These are phyloP conservation scores for Pythium oligandrum DNA, from an alignment of 352 stramenopile species.

Conservation along the genomic window DNA sequence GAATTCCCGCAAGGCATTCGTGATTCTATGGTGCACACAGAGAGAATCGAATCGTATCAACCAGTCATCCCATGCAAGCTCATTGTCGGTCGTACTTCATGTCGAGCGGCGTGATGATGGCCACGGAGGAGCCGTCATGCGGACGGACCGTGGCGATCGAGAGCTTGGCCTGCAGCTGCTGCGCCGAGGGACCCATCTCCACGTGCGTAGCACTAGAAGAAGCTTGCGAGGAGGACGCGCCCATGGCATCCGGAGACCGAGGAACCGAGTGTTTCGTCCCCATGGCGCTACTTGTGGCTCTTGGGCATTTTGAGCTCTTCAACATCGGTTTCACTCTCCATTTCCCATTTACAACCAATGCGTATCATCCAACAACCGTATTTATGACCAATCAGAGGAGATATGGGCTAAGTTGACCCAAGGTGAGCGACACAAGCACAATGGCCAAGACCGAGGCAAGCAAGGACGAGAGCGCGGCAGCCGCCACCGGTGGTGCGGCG, in stretches of 20 bases:
- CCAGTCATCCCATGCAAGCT: too few species aligned
- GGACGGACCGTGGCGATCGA: slow-evolving; percentile 48
- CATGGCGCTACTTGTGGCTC: slow-evolving; percentile 21
- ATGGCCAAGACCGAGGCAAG: slow-evolving; percentile 22
- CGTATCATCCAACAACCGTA: background rate
- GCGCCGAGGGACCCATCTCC: background rate
- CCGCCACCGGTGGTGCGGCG: background rate
- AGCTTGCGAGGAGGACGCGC: too few species aligned
- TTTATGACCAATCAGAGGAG: slow-evolving; percentile 7
- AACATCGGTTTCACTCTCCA: slow-evolving; percentile 2
- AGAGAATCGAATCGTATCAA: too few species aligned
- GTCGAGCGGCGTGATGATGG: slow-evolving; percentile 41
- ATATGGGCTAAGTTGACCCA: background rate
- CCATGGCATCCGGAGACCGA: too few species aligned
- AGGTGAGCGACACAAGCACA: background rate
- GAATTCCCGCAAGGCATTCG: slow-evolving; percentile 70
- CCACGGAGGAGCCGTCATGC: slow-evolving; percentile 22
- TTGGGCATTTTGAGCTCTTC: slow-evolving; percentile 9
- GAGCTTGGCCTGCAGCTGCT: slow-evolving; percentile 15
- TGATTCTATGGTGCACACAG: slow-evolving; percentile 3
- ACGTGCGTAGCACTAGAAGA: too few species aligned
- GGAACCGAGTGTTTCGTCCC: slow-evolving; percentile 63
- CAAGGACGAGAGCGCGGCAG: slow-evolving; percentile 9
- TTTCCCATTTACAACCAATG: too few species aligned
- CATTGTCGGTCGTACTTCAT: slow-evolving; percentile 40